These are phyloP conservation scores for Bruguiera sexangula DNA, from an alignment of 345 rosid genomes.

Conservation along the genomic window DNA sequence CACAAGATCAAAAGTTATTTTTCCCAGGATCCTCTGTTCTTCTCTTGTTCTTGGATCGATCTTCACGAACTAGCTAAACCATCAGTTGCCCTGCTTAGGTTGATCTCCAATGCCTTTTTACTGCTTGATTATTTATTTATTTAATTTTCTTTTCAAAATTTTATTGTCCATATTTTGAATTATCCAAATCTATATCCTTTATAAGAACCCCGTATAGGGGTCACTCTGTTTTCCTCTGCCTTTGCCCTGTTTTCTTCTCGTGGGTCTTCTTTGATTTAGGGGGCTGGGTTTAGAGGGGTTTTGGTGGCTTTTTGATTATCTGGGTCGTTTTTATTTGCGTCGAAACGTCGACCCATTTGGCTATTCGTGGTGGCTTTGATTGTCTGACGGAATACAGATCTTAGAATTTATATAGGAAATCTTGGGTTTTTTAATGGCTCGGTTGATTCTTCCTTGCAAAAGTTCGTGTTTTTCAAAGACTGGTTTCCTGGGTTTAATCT, in stretches of 20 bases:
- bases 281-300: conserved; percentile 15
- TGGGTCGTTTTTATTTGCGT: conserved; percentile 15
- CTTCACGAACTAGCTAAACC: conserved; percentile 27
- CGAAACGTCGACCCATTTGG: not conserved
- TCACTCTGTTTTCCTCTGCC: conserved; percentile 4
- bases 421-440: conserved; percentile 51
- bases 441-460: conserved; percentile 76
- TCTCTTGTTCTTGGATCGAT: conserved; percentile 22
- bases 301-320: conserved; percentile 21
- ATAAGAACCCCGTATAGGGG: conserved; percentile 9
- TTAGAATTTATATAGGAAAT: conserved; percentile 7
- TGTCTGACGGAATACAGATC: conserved; percentile 3
- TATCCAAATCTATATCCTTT: conserved; percentile 37
- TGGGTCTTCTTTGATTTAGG: conserved; percentile 2
- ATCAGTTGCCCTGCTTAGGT: not conserved
- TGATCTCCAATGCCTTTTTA: not conserved
- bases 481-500: conserved; percentile 70
- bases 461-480: conserved; percentile 65
- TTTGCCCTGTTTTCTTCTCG: not conserved
- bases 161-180: conserved; percentile 39
- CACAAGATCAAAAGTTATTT: not conserved
- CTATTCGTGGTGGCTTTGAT: not conserved
- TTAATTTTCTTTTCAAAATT: conserved; percentile 14
- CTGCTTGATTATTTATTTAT: conserved; percentile 10
- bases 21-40: conserved; percentile 21